Percentiles rank a stretch among this genome's conserved stretches.
phyloP scores from a whole-genome alignment of 768 basidiomycete genomes.

The Macrocybe gigantea region DNA sequence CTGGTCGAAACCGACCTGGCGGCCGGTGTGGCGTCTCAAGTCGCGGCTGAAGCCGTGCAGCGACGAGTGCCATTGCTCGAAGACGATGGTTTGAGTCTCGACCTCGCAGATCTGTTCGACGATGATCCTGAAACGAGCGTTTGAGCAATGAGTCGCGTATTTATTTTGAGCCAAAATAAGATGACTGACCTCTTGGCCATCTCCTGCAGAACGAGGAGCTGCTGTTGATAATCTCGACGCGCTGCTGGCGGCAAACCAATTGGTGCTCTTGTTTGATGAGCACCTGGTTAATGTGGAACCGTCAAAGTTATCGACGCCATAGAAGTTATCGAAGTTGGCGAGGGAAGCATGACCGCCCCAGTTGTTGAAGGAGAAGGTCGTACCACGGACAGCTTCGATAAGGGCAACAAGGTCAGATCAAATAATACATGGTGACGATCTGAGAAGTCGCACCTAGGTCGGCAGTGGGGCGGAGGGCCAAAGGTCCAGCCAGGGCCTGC shows the following conservation, averaged over 20 bases:
- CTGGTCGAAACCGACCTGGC: conserved; percentile 33
- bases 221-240: conserved; percentile 39
- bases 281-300: conserved; percentile 27
- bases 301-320: conserved; percentile 37
- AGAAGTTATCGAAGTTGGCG: conserved; percentile 39
- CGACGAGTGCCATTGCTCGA: conserved; percentile 37
- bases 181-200: conserved; percentile 35
- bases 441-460: conserved; percentile 18
- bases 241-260: conserved; percentile 32
- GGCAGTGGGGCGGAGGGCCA: conserved; percentile 17
- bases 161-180: neutral
- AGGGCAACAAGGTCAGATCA: neutral
- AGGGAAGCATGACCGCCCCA: conserved; percentile 33
- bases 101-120: conserved; percentile 44
- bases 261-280: conserved; percentile 28
- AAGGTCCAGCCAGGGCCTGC: conserved; percentile 23
- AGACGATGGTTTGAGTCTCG: conserved; percentile 39
- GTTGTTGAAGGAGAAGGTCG: conserved; percentile 23
- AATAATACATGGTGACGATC: neutral
- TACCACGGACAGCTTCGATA: conserved; percentile 9
- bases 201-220: conserved; percentile 37
- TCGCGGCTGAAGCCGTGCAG: conserved; percentile 35
- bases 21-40: conserved; percentile 31
- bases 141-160: neutral
- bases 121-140: conserved; percentile 28